Evolutionary conservation across 2,329 filamentous ascomycete genomes (phyloP), one percentile per base, ranked within the genome.

Genomic region (Thielaviopsis musarum): DNA sequence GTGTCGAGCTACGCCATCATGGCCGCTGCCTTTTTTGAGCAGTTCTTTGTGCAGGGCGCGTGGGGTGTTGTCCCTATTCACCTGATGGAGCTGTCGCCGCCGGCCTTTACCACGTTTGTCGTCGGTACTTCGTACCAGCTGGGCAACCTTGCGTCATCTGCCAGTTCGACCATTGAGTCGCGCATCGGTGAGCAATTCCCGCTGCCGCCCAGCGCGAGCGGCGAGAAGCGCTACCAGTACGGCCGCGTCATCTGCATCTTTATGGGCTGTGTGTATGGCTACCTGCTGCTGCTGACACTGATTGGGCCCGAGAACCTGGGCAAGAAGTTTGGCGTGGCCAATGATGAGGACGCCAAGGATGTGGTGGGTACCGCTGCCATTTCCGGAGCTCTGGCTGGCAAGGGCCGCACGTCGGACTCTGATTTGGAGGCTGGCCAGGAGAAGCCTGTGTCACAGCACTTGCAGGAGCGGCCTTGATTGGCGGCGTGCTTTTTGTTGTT

Each of bases 231-330:
- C 2, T 88, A 85, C 69, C 73, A 88, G 61, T 94, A 94, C 65
- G 88, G 88, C 48, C 84, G 84, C 65, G 88, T 94, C 10, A 91
- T 95, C 64, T 88, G 84, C 67, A 93, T 94, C 67, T 95, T 95
- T 71, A 90, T 95, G 86, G 90, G 78, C 0, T 89, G 85, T 65
- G 88, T 94, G 1, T 95, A 79, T 65, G 77, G 67, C 26, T 83
- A 81, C 62, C 74, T 80, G n/a, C 75, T 83, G 45, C 1, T 81
- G 5, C 67, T 88, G 59, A 84, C 83, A 0, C 69, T 87, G 10
- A 52, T 87, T 2, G 85, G 85, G 0, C 78, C 78, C 0, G 78
- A 81, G 70, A 73, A 78, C 61, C 66, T 80, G 58, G 68, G 71
- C 38, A 72, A 75, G 63, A 76, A 72, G 63, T 79, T 81, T 64